These are phyloP conservation scores for Scheffersomyces lignicola DNA, from an alignment of 1,139 yeast species.

Conservation along the genomic window DNA sequence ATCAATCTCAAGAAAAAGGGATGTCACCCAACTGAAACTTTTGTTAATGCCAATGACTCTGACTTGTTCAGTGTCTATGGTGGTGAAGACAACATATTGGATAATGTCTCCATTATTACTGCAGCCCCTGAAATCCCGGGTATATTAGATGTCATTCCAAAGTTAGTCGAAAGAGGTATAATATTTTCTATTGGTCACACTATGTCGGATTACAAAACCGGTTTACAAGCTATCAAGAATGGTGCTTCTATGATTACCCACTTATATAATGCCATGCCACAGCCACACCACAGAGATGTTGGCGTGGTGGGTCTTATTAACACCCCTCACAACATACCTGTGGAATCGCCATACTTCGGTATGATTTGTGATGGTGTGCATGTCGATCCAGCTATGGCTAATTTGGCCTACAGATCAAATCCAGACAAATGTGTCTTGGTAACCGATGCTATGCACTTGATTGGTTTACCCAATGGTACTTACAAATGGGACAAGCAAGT, in stretches of 20 bases:
- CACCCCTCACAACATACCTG: constrained; percentile 29
- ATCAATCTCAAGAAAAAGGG: constrained; percentile 57
- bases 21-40: constrained; percentile 61
- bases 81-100: constrained; percentile 34
- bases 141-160: constrained; percentile 49
- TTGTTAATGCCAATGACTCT: constrained; percentile 45
- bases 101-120: constrained; percentile 53
- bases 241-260: constrained; percentile 67
- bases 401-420: constrained; percentile 52
- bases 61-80: constrained; percentile 47
- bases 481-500: constrained; percentile 51
- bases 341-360: constrained; percentile 52
- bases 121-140: constrained; percentile 66
- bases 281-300: constrained; percentile 62
- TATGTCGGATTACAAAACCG: constrained; percentile 48
- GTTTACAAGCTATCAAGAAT: constrained; percentile 46
- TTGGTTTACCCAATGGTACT: constrained; percentile 52
- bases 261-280: constrained; percentile 68
- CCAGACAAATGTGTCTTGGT: constrained; percentile 59
- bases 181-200: constrained; percentile 62
- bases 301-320: constrained; percentile 59
- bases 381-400: constrained; percentile 58
- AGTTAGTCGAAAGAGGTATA: constrained; percentile 33
- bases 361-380: constrained; percentile 64
- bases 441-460: constrained; percentile 62